Base-by-base conservation (phyloP, 1,284 basidiomycete genomes). In the Ustilago shanxiensis region DNA sequence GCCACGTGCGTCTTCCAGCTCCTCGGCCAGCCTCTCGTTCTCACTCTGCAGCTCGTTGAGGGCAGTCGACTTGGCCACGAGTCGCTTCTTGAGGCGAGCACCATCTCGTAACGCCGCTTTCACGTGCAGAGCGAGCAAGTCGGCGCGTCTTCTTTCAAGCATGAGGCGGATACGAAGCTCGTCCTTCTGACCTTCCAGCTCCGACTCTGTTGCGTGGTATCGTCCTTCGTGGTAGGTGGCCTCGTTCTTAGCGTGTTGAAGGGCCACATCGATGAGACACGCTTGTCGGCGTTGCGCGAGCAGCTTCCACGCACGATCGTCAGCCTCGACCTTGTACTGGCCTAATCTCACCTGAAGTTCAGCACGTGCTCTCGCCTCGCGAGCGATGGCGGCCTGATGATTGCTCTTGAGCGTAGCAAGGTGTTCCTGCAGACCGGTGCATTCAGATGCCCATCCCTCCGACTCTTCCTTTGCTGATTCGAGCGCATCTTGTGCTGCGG, bases 391-490 rank as follows among this genome's bases (percentile, higher is more conserved):
- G 20, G 47, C 44, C 14, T 60, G 49, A 31, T 73, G 58, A 16
- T 59, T 55, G 26, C 29, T 41, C 41, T 72, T 63, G 45, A 65
- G 45, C 20, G 66, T 29, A 0, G 55, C 16, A 9, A 77, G 61
- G 56, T 72, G 74, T 26, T 64, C 74, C 33, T 77, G 69, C 50
- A 77, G 41, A 26, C 66, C 69, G 18, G 65, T 66, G 60, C 74
- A 77, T 29, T 77, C 74, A 35, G 70, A 72, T 7, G 66, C 70
- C 75, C 75, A 77, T 41, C 75, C 75, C 47, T 77, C 75, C 9
- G 67, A 70, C 10, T 77, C 75, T 31, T 77, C 75, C 28, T 69
- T 67, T 26, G 73, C 73, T 10, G 73, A 52, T 20, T 57, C 41
- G 45, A 77, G 69, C 31, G 69, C 74, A 24, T 77, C 66, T 16